Percentiles rank a stretch among this genome's conserved stretches.
phyloP scores from a whole-genome alignment of 495 filamentous ascomycete genomes.

The Usnea hakonensis region DNA sequence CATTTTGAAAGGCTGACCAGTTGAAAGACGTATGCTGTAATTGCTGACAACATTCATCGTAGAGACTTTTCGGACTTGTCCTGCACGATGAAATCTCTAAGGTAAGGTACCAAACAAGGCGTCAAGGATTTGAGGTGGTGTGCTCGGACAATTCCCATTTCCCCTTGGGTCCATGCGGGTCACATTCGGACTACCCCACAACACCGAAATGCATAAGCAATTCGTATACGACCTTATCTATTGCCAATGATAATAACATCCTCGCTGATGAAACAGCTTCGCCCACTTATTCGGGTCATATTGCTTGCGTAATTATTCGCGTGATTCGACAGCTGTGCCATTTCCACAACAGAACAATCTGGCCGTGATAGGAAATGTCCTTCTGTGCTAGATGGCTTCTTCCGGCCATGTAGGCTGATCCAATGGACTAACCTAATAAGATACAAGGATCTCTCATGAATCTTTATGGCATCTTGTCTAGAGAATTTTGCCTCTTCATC shows the following conservation, averaged over 20 bases:
- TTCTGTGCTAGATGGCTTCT: background rate
- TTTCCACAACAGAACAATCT: background rate
- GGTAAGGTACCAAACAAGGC: background rate
- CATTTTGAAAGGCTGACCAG: too few species aligned
- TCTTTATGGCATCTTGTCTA: background rate
- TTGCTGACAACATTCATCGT: background rate
- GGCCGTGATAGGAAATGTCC: background rate
- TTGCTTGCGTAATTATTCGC: background rate
- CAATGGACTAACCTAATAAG: background rate
- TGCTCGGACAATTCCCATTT: background rate
- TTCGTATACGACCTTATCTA: background rate
- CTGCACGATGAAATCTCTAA: background rate
- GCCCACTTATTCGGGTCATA: background rate
- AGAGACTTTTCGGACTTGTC: background rate
- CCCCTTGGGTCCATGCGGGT: too few species aligned
- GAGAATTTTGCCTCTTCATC: background rate
- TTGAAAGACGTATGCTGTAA: too few species aligned
- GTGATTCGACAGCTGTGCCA: background rate
- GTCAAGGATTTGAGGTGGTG: too few species aligned
- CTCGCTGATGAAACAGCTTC: background rate
- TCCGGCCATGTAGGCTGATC: background rate
- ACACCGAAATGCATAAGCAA: background rate
- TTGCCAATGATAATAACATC: background rate
- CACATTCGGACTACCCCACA: background rate
- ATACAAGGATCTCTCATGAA: background rate